Percentiles rank a stretch among this genome's conserved stretches.
These are phyloP conservation scores for Rhizopogon roseolus DNA, from an alignment of 768 basidiomycete genomes.

Conservation along the genomic window DNA sequence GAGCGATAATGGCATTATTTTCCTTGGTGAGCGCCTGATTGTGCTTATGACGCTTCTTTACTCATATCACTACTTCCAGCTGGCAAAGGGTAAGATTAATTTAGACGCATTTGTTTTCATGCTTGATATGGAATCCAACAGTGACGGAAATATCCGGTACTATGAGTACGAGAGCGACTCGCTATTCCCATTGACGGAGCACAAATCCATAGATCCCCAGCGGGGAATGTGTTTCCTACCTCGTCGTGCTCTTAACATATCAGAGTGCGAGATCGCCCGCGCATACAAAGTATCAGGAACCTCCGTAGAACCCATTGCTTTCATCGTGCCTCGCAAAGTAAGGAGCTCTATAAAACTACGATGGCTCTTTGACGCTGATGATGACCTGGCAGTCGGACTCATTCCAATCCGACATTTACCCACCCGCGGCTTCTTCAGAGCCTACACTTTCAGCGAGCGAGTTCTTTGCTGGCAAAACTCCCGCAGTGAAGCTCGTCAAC, in stretches of 20 bases:
- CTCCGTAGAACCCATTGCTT: slow-evolving; percentile 85
- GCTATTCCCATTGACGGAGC: slow-evolving; percentile 71
- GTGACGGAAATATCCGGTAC: slow-evolving; percentile 97
- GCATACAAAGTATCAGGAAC: slow-evolving; percentile 82
- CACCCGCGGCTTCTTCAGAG: slow-evolving; percentile 80
- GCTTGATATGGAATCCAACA: slow-evolving; percentile 23
- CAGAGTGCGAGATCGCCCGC: slow-evolving; percentile 92
- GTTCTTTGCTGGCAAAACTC: slow-evolving; percentile 83
- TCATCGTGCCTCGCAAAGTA: slow-evolving; percentile 93
- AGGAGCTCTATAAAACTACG: slow-evolving; percentile 12
- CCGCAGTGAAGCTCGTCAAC: slow-evolving; percentile 72
- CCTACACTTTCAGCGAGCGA: slow-evolving; percentile 78
- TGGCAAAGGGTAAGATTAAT: slow-evolving; percentile 70
- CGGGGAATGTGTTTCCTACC: slow-evolving; percentile 98
- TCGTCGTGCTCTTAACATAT: slow-evolving; percentile 80
- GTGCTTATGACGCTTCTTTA: slow-evolving; percentile 14
- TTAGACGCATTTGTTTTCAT: neutral
- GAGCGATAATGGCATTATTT: slow-evolving; percentile 88
- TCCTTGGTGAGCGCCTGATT: slow-evolving; percentile 46
- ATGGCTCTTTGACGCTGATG: neutral
- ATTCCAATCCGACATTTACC: slow-evolving; percentile 98
- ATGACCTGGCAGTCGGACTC: slow-evolving; percentile 62
- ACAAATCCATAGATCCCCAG: slow-evolving; percentile 89
- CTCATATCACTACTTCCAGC: slow-evolving; percentile 34
- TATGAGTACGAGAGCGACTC: slow-evolving; percentile 91